Conservation (phyloP, 2,329 filamentous ascomycete species). For the Helicocarpus griseus region DNA sequence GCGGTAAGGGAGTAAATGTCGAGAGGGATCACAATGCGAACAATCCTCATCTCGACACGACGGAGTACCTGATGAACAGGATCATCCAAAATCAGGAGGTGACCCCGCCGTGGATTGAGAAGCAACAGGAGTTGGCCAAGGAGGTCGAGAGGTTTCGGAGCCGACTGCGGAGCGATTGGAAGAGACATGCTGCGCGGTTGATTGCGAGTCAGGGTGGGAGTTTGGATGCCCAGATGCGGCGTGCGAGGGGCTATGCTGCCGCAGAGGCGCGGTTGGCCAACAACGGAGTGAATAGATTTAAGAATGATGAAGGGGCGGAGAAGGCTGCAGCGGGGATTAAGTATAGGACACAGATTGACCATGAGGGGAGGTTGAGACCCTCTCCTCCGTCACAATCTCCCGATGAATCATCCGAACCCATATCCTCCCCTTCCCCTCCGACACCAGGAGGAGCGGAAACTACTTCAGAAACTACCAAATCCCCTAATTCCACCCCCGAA, state of each 20-base stretch:
- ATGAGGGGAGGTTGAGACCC: conserved; percentile 17
- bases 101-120: conserved; percentile 96
- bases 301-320: no score
- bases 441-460: conserved; percentile 1
- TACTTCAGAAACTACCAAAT: background rate
- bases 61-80: conserved; percentile 96
- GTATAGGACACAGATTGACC: conserved; percentile 15
- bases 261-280: conserved; percentile 40
- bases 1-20: conserved; percentile 60
- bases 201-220: conserved; percentile 71
- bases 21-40: conserved; percentile 72
- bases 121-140: conserved; percentile 78
- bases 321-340: background rate
- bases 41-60: conserved; percentile 88
- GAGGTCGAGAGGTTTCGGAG: conserved; percentile 60
- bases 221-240: conserved; percentile 60
- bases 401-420: background rate
- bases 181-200: conserved; percentile 65
- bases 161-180: conserved; percentile 74
- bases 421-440: background rate
- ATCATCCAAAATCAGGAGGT: conserved; percentile 96
- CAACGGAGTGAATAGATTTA: background rate
- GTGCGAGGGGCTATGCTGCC: conserved; percentile 63
- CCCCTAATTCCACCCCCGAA: background rate
- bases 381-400: background rate